Evolutionary conservation across 2,329 filamentous ascomycete genomes (phyloP).

Genomic region (Claviceps humidiphila): DNA sequence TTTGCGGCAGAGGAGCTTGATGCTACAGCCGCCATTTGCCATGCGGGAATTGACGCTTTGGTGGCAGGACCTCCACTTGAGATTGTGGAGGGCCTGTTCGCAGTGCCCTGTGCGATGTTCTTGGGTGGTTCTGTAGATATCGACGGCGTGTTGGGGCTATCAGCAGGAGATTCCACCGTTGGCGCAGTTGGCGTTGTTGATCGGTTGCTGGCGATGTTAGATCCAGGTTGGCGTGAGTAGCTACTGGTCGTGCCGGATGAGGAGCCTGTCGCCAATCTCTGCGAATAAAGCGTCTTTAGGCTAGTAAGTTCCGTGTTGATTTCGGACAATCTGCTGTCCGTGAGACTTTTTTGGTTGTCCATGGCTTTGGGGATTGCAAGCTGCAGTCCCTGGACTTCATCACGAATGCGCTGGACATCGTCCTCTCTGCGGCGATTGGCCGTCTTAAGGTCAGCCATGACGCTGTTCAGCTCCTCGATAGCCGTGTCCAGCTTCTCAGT

Average conservation of each 20-base stretch:
- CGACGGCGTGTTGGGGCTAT: constrained; percentile 14
- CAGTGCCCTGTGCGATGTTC: constrained; percentile 16
- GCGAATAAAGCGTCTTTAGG: constrained; percentile 71
- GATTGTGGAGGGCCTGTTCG: constrained; percentile 22
- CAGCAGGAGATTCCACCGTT: constrained; percentile 9
- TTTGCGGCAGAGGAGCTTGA: constrained; percentile 16
- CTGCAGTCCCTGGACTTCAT: constrained; percentile 73
- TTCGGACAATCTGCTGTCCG: constrained; percentile 70
- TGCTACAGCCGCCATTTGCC: constrained; percentile 58
- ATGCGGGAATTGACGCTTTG: constrained; percentile 62
- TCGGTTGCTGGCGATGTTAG: neutral
- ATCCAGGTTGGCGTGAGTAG: constrained; percentile 6
- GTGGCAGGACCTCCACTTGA: constrained; percentile 21
- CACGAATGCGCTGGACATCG: constrained; percentile 71
- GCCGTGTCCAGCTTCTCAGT: constrained; percentile 74
- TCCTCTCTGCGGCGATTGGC: constrained; percentile 73
- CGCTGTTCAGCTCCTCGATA: constrained; percentile 70
- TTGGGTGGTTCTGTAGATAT: constrained; percentile 18
- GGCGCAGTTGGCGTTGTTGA: constrained; percentile 10
- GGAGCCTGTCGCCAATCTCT: constrained; percentile 37
- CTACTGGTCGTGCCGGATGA: constrained; percentile 13
- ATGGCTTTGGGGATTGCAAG: constrained; percentile 81
- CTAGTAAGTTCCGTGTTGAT: constrained; percentile 81
- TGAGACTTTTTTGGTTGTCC: constrained; percentile 72
- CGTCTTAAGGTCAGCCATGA: constrained; percentile 69